A percentile compares a stretch with the other conserved stretches of the same genome.
Conservation (phyloP, 1,139 yeast species). For the Zygotorulaspora mrakii region DNA sequence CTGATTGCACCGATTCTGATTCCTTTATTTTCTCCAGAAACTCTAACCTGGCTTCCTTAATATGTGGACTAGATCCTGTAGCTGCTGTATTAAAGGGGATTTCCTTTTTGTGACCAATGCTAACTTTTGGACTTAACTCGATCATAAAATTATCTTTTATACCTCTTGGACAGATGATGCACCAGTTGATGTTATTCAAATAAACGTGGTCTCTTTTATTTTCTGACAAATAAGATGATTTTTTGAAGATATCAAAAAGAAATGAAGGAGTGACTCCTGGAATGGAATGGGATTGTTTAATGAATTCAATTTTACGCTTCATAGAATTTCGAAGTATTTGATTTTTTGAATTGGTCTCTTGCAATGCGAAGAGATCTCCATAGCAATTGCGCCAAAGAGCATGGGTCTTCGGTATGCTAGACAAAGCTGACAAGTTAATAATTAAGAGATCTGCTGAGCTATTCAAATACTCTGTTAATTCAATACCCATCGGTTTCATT, state of each 20-base stretch:
- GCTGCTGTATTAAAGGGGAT: not conserved
- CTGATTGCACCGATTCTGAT: not conserved
- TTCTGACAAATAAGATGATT: slow-evolving; percentile 10
- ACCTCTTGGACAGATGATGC: slow-evolving; percentile 34
- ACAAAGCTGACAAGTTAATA: slow-evolving; percentile 47
- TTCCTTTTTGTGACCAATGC: not conserved
- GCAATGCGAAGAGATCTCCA: slow-evolving; percentile 27
- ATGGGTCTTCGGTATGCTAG: slow-evolving; percentile 35
- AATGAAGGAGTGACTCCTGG: slow-evolving; percentile 36
- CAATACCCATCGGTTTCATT: slow-evolving; percentile 46
- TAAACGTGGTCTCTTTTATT: slow-evolving; percentile 11
- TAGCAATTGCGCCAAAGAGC: slow-evolving; percentile 33
- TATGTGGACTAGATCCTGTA: slow-evolving; percentile 2
- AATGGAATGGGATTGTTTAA: slow-evolving; percentile 44
- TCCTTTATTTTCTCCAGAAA: slow-evolving; percentile 6
- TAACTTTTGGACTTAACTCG: slow-evolving; percentile 9
- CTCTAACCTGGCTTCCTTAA: slow-evolving; percentile 9
- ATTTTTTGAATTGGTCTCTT: slow-evolving; percentile 14
- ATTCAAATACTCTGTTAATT: slow-evolving; percentile 50
- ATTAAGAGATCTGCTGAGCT: slow-evolving; percentile 59
- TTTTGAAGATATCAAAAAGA: slow-evolving; percentile 28
- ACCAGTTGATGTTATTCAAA: slow-evolving; percentile 34
- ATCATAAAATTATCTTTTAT: slow-evolving; percentile 22
- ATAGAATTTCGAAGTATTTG: slow-evolving; percentile 33
- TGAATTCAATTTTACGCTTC: slow-evolving; percentile 42